Evolutionary conservation across 1,284 basidiomycete species (phyloP).

Genomic region (Apiotrichum laibachii): DNA sequence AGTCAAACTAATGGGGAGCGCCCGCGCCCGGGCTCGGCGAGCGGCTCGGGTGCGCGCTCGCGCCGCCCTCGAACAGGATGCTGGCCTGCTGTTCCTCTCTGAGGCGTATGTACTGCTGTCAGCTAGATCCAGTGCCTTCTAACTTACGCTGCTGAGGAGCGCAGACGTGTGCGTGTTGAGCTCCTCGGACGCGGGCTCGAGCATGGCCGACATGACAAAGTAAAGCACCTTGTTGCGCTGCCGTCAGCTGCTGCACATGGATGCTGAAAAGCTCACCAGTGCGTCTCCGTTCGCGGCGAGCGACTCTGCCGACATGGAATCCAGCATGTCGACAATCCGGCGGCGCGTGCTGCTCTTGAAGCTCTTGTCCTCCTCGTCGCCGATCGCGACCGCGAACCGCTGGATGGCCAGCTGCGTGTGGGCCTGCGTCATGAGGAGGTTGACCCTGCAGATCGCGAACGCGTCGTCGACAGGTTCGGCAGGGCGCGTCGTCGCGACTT

Average conservation of each 20-base stretch:
- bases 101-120: not conserved
- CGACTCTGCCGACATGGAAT: conserved; percentile 29
- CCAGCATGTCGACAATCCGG: conserved; percentile 1
- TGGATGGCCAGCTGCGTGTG: conserved; percentile 30
- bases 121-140: not conserved
- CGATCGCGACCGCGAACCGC: conserved; percentile 27
- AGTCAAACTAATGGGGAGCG: too few species aligned
- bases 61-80: not conserved
- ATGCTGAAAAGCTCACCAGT: conserved; percentile 3
- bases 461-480: not conserved
- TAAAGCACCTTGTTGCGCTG: conserved; percentile 9
- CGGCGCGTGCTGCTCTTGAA: not conserved
- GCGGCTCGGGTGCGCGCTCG: not conserved
- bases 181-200: not conserved
- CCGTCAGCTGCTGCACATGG: not conserved
- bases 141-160: not conserved
- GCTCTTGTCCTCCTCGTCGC: conserved; percentile 11
- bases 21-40: not conserved
- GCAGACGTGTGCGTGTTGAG: not conserved
- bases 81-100: not conserved
- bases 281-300: conserved; percentile 36
- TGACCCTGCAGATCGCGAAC: conserved; percentile 33
- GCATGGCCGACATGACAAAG: conserved; percentile 3
- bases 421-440: conserved; percentile 33
- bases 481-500: conserved; percentile 3